Percentiles rank a stretch among this genome's conserved stretches.
phyloP scores from a whole-genome alignment of 2,329 filamentous ascomycete genomes.

The Trichoderma breve region DNA sequence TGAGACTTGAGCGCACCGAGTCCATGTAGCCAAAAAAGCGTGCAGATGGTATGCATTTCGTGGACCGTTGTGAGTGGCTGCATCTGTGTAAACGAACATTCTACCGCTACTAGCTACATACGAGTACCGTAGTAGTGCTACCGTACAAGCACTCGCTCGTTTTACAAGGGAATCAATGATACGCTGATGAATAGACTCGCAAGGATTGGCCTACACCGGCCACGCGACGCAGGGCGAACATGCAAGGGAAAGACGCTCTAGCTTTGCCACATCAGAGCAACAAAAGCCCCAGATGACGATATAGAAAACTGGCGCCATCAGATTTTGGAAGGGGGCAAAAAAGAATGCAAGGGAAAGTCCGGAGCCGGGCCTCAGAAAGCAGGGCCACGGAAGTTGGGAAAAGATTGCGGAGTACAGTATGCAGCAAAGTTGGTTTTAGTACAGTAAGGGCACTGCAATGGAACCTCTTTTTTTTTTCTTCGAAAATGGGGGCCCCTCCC shows the following conservation, averaged over 20 bases:
- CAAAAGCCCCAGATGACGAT: neutral
- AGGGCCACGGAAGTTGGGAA: neutral
- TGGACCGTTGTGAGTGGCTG: neutral
- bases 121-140: neutral
- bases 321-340: neutral
- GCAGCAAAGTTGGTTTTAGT: neutral
- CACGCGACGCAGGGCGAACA: neutral
- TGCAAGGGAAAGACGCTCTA: neutral
- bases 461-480: neutral
- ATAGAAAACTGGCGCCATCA: neutral
- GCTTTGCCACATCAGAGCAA: neutral
- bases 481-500: neutral
- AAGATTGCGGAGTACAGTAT: neutral
- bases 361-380: constrained; percentile 2
- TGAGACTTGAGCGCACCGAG: neutral
- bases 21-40: neutral
- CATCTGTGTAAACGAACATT: neutral
- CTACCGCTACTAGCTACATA: neutral
- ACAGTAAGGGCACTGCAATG: neutral
- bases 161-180: neutral
- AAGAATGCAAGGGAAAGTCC: neutral
- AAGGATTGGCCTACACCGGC: neutral
- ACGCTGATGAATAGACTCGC: neutral
- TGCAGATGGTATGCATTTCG: neutral
- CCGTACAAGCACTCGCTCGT: neutral